phyloP scores from a whole-genome alignment of 208 protist species.

The Wallacemonas sp. region DNA sequence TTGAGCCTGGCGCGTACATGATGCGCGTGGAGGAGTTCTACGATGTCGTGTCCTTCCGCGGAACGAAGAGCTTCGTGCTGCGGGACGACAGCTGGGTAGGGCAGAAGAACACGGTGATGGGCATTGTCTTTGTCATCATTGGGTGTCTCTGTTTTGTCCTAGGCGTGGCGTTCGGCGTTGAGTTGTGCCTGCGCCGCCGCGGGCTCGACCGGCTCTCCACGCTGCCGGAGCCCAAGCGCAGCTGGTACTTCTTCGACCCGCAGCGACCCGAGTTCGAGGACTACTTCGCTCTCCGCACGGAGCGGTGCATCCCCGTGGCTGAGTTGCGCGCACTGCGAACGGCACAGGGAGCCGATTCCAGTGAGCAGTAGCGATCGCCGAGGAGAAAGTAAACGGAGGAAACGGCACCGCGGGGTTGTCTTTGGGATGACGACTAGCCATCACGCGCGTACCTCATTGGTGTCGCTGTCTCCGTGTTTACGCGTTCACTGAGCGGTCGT shows the following conservation, averaged over 20 bases:
- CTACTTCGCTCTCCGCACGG: constrained; percentile 61
- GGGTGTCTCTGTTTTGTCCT: constrained; percentile 59
- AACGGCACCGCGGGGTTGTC: neutral
- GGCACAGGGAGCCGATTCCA: constrained; percentile 15
- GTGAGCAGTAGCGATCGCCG: neutral
- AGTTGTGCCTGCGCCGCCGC: constrained; percentile 30
- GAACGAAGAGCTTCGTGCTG: constrained; percentile 94
- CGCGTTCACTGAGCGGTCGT: no score
- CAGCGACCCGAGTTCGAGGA: constrained; percentile 42
- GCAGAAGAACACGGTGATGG: constrained; percentile 37
- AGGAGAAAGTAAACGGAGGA: neutral
- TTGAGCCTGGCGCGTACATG: constrained; percentile 61
- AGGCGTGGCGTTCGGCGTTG: constrained; percentile 51
- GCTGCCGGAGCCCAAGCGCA: constrained; percentile 46
- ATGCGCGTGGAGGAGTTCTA: constrained; percentile 93
- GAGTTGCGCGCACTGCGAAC: constrained; percentile 44
- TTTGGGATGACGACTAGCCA: neutral
- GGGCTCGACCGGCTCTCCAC: constrained; percentile 21
- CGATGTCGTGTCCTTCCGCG: constrained; percentile 91
- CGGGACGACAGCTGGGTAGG: constrained; percentile 68
- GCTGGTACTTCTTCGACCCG: constrained; percentile 65
- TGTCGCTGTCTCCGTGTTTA: no score
- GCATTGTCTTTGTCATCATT: constrained; percentile 58
- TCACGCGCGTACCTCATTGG: no score
- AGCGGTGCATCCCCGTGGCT: constrained; percentile 46